A percentile compares a stretch with the other conserved stretches of the same genome.
These are phyloP conservation scores for Lasiosphaeria hispida DNA, from an alignment of 495 filamentous ascomycete species.

Conservation along the genomic window DNA sequence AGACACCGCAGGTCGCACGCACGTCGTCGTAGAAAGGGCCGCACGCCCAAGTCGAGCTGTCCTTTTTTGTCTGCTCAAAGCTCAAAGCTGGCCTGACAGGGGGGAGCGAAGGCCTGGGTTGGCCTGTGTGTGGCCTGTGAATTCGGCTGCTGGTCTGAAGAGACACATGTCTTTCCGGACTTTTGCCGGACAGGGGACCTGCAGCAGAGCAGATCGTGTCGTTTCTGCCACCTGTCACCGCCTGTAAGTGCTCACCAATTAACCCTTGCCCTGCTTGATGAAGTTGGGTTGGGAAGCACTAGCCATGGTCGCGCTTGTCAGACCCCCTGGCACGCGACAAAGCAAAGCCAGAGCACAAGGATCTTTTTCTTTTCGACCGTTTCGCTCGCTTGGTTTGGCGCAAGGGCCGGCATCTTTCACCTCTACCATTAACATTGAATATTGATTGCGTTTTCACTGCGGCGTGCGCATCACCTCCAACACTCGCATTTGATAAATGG, in stretches of 20 bases:
- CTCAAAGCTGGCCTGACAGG: constrained; percentile 2
- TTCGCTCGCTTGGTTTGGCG: not conserved
- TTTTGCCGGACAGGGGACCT: constrained; percentile 22
- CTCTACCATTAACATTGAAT: not conserved
- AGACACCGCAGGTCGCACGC: not conserved
- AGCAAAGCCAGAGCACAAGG: constrained; percentile 7
- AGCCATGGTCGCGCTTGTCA: constrained; percentile 6
- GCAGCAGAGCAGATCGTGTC: not conserved
- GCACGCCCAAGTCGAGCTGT: constrained; percentile 22
- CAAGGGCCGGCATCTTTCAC: not conserved
- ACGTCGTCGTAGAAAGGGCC: not conserved
- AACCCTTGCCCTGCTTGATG: no score
- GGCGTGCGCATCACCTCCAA: not conserved
- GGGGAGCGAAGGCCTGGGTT: not conserved
- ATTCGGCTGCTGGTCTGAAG: no score
- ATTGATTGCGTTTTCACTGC: not conserved
- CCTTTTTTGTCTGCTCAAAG: constrained; percentile 23
- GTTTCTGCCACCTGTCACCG: constrained; percentile 11
- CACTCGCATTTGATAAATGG: not conserved
- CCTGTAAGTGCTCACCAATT: not conserved
- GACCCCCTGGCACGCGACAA: constrained; percentile 18
- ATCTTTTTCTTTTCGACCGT: not conserved
- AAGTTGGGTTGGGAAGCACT: no score
- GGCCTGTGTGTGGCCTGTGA: not conserved
- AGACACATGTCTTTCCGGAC: constrained; percentile 39